Conservation (phyloP, 371 early-diverging fungal genomes). For the Mortierella sp. region DNA sequence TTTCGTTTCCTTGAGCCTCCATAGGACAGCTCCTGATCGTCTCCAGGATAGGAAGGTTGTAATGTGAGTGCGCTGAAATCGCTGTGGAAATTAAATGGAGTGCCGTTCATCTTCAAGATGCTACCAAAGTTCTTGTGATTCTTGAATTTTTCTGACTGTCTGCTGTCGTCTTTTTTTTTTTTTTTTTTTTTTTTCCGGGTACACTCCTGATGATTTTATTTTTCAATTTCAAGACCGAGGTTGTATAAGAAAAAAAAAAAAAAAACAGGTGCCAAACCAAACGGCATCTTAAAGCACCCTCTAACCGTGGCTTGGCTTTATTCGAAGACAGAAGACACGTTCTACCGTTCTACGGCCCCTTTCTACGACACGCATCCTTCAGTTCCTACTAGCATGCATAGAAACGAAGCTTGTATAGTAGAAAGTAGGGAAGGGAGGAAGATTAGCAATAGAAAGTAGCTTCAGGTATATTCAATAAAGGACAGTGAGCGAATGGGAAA, state of each 20-base stretch:
- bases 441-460: not conserved
- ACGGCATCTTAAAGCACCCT: no score
- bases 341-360: no score
- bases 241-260: conserved; percentile 1
- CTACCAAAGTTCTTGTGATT: not conserved
- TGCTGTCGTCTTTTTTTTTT: not conserved
- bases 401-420: not conserved
- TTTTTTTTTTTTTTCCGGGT: not conserved
- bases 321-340: no score
- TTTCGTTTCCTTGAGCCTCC: conserved; percentile 28
- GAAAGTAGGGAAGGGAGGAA: not conserved
- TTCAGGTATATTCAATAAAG: no score
- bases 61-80: conserved; percentile 18
- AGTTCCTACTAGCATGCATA: not conserved
- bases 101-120: conserved; percentile 15
- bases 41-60: conserved; percentile 10
- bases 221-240: not conserved
- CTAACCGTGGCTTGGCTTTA: no score
- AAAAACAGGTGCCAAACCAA: no score
- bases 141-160: not conserved
- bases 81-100: conserved; percentile 24
- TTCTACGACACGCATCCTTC: not conserved
- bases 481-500: not conserved
- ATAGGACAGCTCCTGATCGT: not conserved
- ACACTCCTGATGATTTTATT: not conserved